Base-by-base conservation (phyloP, 768 basidiomycete species). In the Boletus sp. region DNA sequence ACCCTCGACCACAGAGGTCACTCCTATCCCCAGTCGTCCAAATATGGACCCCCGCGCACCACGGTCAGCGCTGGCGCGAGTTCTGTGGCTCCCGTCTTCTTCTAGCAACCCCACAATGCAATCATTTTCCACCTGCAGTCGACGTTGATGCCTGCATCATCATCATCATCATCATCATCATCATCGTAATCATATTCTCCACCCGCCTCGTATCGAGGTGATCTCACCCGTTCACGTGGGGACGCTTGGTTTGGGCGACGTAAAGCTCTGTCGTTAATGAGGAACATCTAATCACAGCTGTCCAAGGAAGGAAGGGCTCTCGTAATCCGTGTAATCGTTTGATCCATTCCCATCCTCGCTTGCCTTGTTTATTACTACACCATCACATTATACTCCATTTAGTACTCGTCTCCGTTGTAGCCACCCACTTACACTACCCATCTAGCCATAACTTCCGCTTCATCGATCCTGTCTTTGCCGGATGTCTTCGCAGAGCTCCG, bases 1-100 rank as follows among this genome's bases (percentile, higher is more conserved):
- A 21, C 53, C 7, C 38, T 35, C 33, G 68, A 70, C 59, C 43
- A 56, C 19, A 46, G 63, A 42, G 59, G 47, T 33, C 58, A 62
- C 40, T 39, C 69, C 7, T 57, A 70, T 46, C 25, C 70, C 11
- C 68, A 70, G 19, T 54, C 67, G 13, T 56, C 69, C 55, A 63
- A 62, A 47, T 55, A 54, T 48, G 55, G 59, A 21, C 37, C 70
- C 4, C 41, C 64, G 23, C 61, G 56, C 56, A 73, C 73, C 23
- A 74, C 76, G 13, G 77, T 85, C 51, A 77, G 77, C 52, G 77
- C 77, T 15, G 75, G 75, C 42, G 83, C 83, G 41, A 74, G 77
- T 38, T 68, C 75, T 17, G 77, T 73, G 29, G 83, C 78, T 41
- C 75, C 84, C 45, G 78, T 82, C 34, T 84, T 86, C 73, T 86